Conservation (phyloP, 2,329 filamentous ascomycete genomes). For the Huntiella abstrusa region DNA sequence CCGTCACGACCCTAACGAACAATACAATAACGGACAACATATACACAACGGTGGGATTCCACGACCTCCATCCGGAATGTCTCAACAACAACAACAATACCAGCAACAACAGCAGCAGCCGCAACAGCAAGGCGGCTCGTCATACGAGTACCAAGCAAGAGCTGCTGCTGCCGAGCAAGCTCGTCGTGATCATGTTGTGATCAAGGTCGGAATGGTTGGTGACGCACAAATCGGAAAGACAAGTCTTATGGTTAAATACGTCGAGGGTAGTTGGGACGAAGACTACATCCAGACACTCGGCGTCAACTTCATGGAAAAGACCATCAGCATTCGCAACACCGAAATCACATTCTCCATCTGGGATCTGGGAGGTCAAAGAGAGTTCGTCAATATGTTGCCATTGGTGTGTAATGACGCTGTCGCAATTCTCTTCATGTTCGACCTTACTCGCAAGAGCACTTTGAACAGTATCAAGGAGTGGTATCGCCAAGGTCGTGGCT, state of each 20-base stretch:
- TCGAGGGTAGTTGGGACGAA: slow-evolving; percentile 98
- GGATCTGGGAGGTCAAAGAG: slow-evolving; percentile 92
- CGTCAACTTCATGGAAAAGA: slow-evolving; percentile 99
- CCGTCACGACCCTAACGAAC: slow-evolving; percentile 22
- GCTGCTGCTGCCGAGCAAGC: slow-evolving; percentile 19
- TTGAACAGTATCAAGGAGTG: slow-evolving; percentile 99
- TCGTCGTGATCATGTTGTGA: slow-evolving; percentile 62
- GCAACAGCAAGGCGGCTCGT: slow-evolving; percentile 22
- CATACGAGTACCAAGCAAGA: slow-evolving; percentile 18
- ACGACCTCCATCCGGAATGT: slow-evolving; percentile 36
- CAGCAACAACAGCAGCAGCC: slow-evolving; percentile 22
- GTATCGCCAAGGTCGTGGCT: slow-evolving; percentile 92
- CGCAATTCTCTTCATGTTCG: slow-evolving; percentile 98
- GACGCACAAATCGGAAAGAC: slow-evolving; percentile 99
- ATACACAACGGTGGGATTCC: slow-evolving; percentile 22
- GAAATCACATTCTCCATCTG: slow-evolving; percentile 99
- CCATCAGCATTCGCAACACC: slow-evolving; percentile 95
- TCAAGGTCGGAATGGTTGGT: slow-evolving; percentile 98
- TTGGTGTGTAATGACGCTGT: slow-evolving; percentile 99
- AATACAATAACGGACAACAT: slow-evolving; percentile 27
- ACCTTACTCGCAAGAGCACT: slow-evolving; percentile 92
- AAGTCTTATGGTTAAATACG: slow-evolving; percentile 98
- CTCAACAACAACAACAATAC: slow-evolving; percentile 16
- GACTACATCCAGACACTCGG: slow-evolving; percentile 98
- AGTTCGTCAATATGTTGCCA: slow-evolving; percentile 99